Conservation (phyloP, 345 rosid genomes). For the Stellera chamaejasme region DNA sequence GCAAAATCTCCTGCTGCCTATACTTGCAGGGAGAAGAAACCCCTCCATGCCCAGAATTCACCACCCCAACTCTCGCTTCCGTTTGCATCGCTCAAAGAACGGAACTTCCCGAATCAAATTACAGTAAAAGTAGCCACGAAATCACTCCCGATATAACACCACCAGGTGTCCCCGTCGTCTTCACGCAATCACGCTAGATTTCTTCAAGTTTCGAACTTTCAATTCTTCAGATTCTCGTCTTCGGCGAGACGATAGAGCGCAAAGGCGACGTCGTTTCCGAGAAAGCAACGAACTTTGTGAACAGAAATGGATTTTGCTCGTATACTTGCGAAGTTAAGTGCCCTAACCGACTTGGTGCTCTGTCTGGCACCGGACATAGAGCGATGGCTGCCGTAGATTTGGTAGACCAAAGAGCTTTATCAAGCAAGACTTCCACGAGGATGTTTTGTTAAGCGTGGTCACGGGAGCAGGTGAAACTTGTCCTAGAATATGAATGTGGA, state of each 20-base stretch:
- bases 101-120: not conserved
- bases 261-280: not conserved
- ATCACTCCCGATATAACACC: no score
- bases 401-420: not conserved
- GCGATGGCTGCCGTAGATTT: conserved; percentile 8
- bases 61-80: conserved; percentile 75
- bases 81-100: conserved; percentile 48
- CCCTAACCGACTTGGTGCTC: not conserved
- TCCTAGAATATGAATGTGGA: not conserved
- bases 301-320: no score
- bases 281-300: no score
- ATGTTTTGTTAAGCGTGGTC: not conserved
- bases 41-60: conserved; percentile 49
- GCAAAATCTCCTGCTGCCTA: conserved; percentile 30
- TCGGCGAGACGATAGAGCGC: no score
- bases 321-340: not conserved
- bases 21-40: conserved; percentile 26
- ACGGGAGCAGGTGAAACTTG: conserved; percentile 1
- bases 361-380: not conserved
- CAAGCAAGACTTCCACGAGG: not conserved
- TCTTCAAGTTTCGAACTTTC: no score
- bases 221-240: no score
- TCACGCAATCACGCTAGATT: no score
- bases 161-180: no score
- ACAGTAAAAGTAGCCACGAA: not conserved